Base-by-base conservation (phyloP, 2,329 filamentous ascomycete species). In the Arthrocladium fulminans region DNA sequence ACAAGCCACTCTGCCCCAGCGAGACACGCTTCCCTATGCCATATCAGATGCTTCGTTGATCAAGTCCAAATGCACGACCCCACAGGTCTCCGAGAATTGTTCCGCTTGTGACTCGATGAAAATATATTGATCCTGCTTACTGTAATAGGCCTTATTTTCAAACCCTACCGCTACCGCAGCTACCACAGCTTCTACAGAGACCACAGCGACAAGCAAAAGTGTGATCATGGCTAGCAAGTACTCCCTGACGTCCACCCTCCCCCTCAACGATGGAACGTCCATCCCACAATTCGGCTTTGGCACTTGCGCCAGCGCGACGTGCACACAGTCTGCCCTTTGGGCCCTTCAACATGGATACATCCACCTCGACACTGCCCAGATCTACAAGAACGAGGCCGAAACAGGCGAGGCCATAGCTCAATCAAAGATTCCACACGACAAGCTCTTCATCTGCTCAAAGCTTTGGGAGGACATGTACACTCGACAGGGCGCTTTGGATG, bases 391-490 rank as follows among this genome's bases (percentile, higher is more conserved):
- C 57, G 84, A 88, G 59, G 61, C 66, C 9, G 73, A 81, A 59
- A 81, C 87, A 38, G 80, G 82, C 2, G 67, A 75, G 42, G 82
- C 83, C 1, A 64, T 86, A 17, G 67, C 67, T 20, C 61, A 74
- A 49, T 80, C 76, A 2, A 71, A 71, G 0, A 54, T 86, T 7
- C 65, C 72, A 3, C 74, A 80, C 19, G 65, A 72, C 13, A 71
- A 84, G 8, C 59, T 88, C 39, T 88, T 82, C 61, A 64, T 86
- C 27, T 85, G 86, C 50, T 86, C 81, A 60, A 94, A 94, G 75
- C 76, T 89, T 30, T 94, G 87, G 86, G 83, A 81, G 60, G 87
- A 84, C 42, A 89, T 84, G 35, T 81, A 83, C 65, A 77, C 76
- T 12, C 53, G 51, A 5, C 44, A 47, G 12, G 45, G 38, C 19